Base-by-base conservation (phyloP, 192 early-diverging fungal species). In the Gaertneriomyces sp. region DNA sequence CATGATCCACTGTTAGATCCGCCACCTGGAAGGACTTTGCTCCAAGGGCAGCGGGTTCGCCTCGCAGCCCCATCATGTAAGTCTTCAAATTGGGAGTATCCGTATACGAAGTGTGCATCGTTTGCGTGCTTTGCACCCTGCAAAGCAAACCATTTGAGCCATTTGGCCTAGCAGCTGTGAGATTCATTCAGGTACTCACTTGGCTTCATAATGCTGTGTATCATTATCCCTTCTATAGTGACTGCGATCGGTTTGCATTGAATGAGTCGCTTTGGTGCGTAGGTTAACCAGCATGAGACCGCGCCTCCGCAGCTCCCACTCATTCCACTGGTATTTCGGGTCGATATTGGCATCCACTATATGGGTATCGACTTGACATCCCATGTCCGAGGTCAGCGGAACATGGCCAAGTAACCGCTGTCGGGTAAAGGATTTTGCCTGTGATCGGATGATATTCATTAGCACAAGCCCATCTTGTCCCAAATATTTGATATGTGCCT, bases 261-360 rank as follows among this genome's bases (percentile, higher is more conserved):
- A 76, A 52, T 85, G 81, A 10, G 84, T 85, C 56, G 61, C 33
- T 60, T 85, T 85, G n/a, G 53, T 79, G 45, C 76, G 75, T 47
- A 85, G 54, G 60, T 85, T 85, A n/a, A 79, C 78, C 38, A 83
- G 74, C 84, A 85, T 82, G 33, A 85, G 56, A 4, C 77, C 84
- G 41, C 74, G 61, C 11, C 84, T 58, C 33, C 84, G 57, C 14
- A 85, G 58, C 57, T 81, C 79, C 84, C 84, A 85, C 57, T 85
- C 84, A 60, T 85, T 85, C 84, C 84, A 85, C 55, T 81, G 63
- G 61, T 85, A 85, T 42, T 81, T 81, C 6, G 69, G 68, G 61
- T 81, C 78, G 43, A 78, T 70, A 43, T 69, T 20, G 5, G 60
- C 56, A 58, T 85, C 84, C 5, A 81, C 74, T 39, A 83, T 73